A percentile compares a stretch with the other conserved stretches of the same genome.
Conservation (phyloP, 768 basidiomycete genomes). For the Boletus vinaceobasis region DNA sequence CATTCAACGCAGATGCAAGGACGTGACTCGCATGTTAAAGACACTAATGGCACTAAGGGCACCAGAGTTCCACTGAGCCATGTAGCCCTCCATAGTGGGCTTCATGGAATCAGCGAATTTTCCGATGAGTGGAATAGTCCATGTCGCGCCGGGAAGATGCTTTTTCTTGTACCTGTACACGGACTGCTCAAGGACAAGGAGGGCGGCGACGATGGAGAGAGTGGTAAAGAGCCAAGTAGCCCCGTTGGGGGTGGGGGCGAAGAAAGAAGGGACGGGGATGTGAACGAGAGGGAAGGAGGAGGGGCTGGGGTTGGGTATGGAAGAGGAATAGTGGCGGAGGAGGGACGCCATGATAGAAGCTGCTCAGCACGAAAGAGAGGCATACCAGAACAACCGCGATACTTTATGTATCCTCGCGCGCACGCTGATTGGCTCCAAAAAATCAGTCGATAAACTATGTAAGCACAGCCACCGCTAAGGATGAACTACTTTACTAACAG, state of each 20-base stretch:
- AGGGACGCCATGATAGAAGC: constrained; percentile 31
- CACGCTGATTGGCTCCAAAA: constrained; percentile 21
- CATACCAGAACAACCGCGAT: neutral
- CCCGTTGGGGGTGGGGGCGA: constrained; percentile 27
- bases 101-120: constrained; percentile 91
- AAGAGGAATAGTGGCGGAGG: constrained; percentile 32
- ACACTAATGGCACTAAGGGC: constrained; percentile 88
- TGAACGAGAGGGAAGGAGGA: constrained; percentile 38
- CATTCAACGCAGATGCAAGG: neutral
- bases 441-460: constrained; percentile 23
- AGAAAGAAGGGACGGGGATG: constrained; percentile 47
- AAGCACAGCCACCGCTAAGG: constrained; percentile 13
- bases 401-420: constrained; percentile 2
- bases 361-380: neutral
- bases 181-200: constrained; percentile 83
- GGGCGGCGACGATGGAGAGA: constrained; percentile 60
- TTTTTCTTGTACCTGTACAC: constrained; percentile 89
- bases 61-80: constrained; percentile 88
- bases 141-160: constrained; percentile 79
- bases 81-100: constrained; percentile 90
- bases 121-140: constrained; percentile 98
- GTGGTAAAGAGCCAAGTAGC: constrained; percentile 65
- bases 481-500: neutral
- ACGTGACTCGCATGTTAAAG: constrained; percentile 84
- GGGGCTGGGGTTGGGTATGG: constrained; percentile 41